These are phyloP conservation scores for Angomonas deanei DNA, from an alignment of 208 protist genomes.

Conservation along the genomic window DNA sequence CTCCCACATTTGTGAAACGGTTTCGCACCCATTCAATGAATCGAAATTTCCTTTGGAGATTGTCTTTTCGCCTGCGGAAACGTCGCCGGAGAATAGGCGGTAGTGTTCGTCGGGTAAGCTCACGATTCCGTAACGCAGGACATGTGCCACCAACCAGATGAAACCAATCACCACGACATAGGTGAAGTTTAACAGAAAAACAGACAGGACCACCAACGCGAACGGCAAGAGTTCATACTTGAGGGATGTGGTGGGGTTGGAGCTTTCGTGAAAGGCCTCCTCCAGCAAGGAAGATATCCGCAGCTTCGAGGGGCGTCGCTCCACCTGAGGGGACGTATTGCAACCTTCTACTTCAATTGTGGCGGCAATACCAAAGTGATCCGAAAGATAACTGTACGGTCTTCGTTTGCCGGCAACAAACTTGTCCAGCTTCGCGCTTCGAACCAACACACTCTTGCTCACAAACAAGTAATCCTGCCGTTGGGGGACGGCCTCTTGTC, in stretches of 20 bases:
- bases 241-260: conserved; percentile 38
- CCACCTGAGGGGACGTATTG: background rate
- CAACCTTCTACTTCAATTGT: conserved; percentile 19
- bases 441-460: conserved; percentile 28
- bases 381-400: conserved; percentile 84
- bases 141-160: background rate
- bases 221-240: conserved; percentile 13
- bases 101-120: background rate
- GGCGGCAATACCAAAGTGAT: conserved; percentile 80
- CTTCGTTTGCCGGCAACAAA: conserved; percentile 69
- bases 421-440: conserved; percentile 50
- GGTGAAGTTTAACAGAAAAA: background rate
- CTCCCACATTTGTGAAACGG: conserved; percentile 63
- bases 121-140: background rate
- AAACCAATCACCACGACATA: background rate
- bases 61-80: conserved; percentile 24
- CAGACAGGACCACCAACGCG: conserved; percentile 12
- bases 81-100: background rate
- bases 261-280: conserved; percentile 59
- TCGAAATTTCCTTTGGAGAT: conserved; percentile 20
- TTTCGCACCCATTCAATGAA: conserved; percentile 27
- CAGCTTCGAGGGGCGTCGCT: background rate
- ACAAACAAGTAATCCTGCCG: conserved; percentile 87
- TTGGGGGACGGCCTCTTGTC: conserved; percentile 49
- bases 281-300: conserved; percentile 43